A percentile compares a stretch with the other conserved stretches of the same genome.
Conservation (phyloP, 2,329 filamentous ascomycete genomes). For the Trichoderma asperellum region DNA sequence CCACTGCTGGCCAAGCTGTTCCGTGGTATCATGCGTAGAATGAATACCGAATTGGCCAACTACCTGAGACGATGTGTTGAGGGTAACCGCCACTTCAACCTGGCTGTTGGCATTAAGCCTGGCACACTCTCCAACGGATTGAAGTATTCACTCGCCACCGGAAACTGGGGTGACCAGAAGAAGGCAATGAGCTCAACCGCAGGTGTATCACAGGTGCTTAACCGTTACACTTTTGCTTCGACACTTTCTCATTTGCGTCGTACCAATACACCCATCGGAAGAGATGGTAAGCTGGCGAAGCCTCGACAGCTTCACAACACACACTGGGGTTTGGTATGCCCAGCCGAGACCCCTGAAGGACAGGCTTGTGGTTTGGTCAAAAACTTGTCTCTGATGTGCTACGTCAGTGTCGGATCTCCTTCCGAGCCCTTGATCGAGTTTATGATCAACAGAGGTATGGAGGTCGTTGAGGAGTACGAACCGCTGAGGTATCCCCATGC, state of each 20-base stretch:
- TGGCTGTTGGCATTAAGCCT: slow-evolving; percentile 88
- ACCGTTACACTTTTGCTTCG: slow-evolving; percentile 96
- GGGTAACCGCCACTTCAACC: slow-evolving; percentile 83
- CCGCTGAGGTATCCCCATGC: slow-evolving; percentile 83
- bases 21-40: slow-evolving; percentile 85
- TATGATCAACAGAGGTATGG: slow-evolving; percentile 95
- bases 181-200: slow-evolving; percentile 94
- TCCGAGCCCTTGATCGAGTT: slow-evolving; percentile 90
- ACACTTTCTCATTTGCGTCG: slow-evolving; percentile 94
- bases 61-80: slow-evolving; percentile 94
- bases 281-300: slow-evolving; percentile 98
- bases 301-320: slow-evolving; percentile 97
- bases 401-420: slow-evolving; percentile 92
- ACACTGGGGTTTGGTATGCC: slow-evolving; percentile 97
- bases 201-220: slow-evolving; percentile 96
- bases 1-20: slow-evolving; percentile 96
- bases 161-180: slow-evolving; percentile 99
- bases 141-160: slow-evolving; percentile 95
- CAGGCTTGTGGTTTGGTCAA: slow-evolving; percentile 98
- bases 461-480: slow-evolving; percentile 94
- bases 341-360: slow-evolving; percentile 95
- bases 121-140: slow-evolving; percentile 90
- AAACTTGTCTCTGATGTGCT: slow-evolving; percentile 97
- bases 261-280: slow-evolving; percentile 95
- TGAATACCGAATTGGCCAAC: slow-evolving; percentile 87